These are phyloP conservation scores for Euclidium syriacum DNA, from an alignment of 345 rosid species.

Conservation along the genomic window DNA sequence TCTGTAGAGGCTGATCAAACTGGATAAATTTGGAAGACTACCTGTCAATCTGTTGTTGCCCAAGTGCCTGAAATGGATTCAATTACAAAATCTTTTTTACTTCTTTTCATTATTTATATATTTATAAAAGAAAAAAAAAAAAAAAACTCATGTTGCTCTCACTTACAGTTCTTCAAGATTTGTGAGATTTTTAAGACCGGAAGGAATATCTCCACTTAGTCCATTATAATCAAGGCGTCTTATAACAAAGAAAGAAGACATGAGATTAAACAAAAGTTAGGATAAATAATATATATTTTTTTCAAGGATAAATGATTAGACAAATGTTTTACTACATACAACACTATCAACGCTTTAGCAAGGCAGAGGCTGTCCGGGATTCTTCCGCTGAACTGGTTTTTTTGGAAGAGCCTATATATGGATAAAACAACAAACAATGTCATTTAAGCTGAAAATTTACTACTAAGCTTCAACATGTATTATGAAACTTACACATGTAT, in stretches of 20 bases:
- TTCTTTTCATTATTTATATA: no score
- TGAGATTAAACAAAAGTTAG: neutral
- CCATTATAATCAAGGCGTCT: slow-evolving; percentile 76
- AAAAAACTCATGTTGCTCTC: neutral
- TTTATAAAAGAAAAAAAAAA: no score
- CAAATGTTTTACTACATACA: slow-evolving; percentile 52
- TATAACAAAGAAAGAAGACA: slow-evolving; percentile 25
- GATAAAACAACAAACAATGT: neutral
- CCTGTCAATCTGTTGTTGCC: slow-evolving; percentile 65
- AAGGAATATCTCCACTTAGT: slow-evolving; percentile 50
- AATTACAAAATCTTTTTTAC: neutral
- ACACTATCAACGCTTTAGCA: slow-evolving; percentile 46
- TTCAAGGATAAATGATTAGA: no score
- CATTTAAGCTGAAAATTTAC: no score
- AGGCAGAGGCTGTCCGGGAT: slow-evolving; percentile 63
- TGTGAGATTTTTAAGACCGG: slow-evolving; percentile 53
- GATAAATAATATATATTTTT: no score
- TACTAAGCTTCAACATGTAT: no score
- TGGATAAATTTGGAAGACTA: slow-evolving; percentile 54
- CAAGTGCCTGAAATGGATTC: slow-evolving; percentile 45
- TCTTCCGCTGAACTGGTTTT: slow-evolving; percentile 51
- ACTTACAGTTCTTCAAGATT: slow-evolving; percentile 62
- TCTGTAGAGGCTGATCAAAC: slow-evolving; percentile 46
- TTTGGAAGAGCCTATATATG: slow-evolving; percentile 71
- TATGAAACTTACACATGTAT: slow-evolving; percentile 76